Evolutionary conservation across 140 eudicot species (phyloP), one percentile per base, ranked within the genome.

Genomic region (Senecio squalidus): DNA sequence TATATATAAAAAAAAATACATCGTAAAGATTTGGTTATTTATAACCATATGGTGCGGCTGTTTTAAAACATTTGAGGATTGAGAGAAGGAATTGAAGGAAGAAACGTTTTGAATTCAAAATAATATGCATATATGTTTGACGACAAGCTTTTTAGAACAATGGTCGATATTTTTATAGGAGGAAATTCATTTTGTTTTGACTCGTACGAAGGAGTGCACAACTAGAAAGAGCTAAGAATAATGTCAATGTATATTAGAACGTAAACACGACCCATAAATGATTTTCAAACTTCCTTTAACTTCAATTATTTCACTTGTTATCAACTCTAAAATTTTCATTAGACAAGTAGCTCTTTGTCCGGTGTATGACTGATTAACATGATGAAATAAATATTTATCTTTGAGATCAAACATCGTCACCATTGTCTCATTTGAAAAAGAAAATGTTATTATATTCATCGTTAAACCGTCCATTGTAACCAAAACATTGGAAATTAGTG

Each of bases 401-500:
- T 7, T 36, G 11, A 23, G 48, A 66, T 43, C 15, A 9, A 64
- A 51, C 52, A 39, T 40, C 30, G 14, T 11, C 34, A 53, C 11
- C 43, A 23, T 40, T 34, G 26, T 5, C 14, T 34, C 21, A 36
- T 13, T 9, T 34, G 3, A 16, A 13, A 23, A 56, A 8, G 3
- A 33, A 27, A 59, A 55, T 4, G 41, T 40, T 51, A n/a, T n/a
- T n/a, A 49, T 65, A 21, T 17, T 26, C 29, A 55, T 66, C 16
- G 54, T 41, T 55, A 66, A 26, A 56, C 57, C 43, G 18, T 43
- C 22, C 17, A 13, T 59, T 9, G 4, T 18, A 30, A 45, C 73
- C 11, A 58, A 68, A 58, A 41, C 31, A 58, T 24, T 46, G 41
- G 31, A 55, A 66, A 66, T 17, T n/a, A 66, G 47, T 16, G 29